Conservation (phyloP, 768 basidiomycete genomes). For the Tricholoma sp. region DNA sequence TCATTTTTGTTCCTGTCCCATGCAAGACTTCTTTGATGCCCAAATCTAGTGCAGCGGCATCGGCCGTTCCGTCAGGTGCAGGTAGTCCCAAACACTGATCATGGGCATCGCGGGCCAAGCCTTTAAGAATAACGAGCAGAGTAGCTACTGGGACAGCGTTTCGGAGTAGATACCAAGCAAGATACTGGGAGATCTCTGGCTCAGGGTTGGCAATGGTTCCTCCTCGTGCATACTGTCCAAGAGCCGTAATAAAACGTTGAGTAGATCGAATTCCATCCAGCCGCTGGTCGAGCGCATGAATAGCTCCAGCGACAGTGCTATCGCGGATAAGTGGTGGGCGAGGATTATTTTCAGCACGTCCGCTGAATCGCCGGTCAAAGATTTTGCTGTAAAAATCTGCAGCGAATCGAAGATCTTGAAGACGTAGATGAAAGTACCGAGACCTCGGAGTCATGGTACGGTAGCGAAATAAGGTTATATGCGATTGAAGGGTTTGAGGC, state of each 20-base stretch:
- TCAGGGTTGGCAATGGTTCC: slow-evolving; percentile 31
- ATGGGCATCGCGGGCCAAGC: slow-evolving; percentile 60
- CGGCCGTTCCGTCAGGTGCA: slow-evolving; percentile 47
- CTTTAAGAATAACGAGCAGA: slow-evolving; percentile 54
- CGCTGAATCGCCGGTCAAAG: slow-evolving; percentile 72
- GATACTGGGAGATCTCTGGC: slow-evolving; percentile 30
- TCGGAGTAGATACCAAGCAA: slow-evolving; percentile 70
- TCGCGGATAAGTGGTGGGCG: slow-evolving; percentile 69
- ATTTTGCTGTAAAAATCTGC: slow-evolving; percentile 74
- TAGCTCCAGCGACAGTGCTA: slow-evolving; percentile 59
- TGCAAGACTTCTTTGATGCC: slow-evolving; percentile 84
- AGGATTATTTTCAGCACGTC: slow-evolving; percentile 57
- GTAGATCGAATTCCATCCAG: slow-evolving; percentile 41
- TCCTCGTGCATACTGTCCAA: slow-evolving; percentile 55
- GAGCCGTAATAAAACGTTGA: slow-evolving; percentile 35
- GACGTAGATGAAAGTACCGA: slow-evolving; percentile 57
- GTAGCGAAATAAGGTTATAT: slow-evolving; percentile 66
- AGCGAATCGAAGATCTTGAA: slow-evolving; percentile 72
- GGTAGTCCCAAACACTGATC: slow-evolving; percentile 44
- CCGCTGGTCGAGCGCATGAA: slow-evolving; percentile 56
- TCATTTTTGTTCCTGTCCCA: slow-evolving; percentile 78
- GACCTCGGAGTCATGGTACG: slow-evolving; percentile 55
- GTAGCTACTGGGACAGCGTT: slow-evolving; percentile 69
- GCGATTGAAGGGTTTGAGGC: slow-evolving; percentile 67
- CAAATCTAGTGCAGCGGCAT: slow-evolving; percentile 31